Conservation (phyloP, 306 rosid species). For the Quercus agrifolia region DNA sequence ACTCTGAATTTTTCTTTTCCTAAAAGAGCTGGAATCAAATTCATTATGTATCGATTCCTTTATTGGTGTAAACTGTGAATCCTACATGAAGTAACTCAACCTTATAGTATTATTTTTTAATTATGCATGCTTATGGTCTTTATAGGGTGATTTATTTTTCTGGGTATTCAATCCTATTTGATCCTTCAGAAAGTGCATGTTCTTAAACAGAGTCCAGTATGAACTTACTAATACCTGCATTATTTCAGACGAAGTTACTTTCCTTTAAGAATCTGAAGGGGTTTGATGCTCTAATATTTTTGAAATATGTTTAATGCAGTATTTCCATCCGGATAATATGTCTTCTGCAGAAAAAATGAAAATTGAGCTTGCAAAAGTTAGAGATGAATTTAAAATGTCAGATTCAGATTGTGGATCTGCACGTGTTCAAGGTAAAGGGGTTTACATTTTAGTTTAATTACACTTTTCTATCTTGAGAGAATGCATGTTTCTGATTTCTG, state of each 20-base stretch:
- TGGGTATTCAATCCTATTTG: background rate
- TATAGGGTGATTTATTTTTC: background rate
- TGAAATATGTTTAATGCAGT: conserved; percentile 52
- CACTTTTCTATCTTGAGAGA: background rate
- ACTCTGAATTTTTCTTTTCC: background rate
- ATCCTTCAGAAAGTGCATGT: background rate
- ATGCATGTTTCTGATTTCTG: background rate
- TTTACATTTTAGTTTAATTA: background rate
- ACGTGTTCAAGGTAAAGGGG: conserved; percentile 78
- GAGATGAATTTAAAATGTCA: conserved; percentile 90
- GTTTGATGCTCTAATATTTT: conserved; percentile 14
- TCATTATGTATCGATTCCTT: background rate
- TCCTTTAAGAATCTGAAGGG: background rate
- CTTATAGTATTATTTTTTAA: background rate
- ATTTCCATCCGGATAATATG: conserved; percentile 90
- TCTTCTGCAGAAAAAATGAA: conserved; percentile 81
- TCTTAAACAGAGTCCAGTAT: background rate
- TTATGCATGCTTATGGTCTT: background rate
- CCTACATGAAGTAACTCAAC: background rate
- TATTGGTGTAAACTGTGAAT: background rate
- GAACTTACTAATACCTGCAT: background rate
- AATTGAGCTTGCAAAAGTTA: conserved; percentile 67
- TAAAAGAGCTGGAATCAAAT: background rate
- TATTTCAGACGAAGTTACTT: background rate
- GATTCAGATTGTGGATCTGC: conserved; percentile 94